phyloP scores from a whole-genome alignment of 2,329 filamentous ascomycete species.

The Exserohilum rostratum region DNA sequence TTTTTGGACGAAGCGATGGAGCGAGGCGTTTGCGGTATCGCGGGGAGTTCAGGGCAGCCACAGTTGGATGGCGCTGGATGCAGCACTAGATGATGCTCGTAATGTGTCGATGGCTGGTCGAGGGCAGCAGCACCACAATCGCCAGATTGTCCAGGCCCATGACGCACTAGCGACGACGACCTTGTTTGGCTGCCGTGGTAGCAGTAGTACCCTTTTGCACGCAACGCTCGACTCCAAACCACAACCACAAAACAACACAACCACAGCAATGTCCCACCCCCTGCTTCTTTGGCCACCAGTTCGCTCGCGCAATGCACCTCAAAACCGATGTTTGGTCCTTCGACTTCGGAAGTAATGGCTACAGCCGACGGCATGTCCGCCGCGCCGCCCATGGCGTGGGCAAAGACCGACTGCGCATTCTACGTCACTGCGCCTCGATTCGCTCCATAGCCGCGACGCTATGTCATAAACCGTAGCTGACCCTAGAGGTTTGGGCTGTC shows the following conservation, averaged over 20 bases:
- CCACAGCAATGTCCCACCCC: too few species aligned
- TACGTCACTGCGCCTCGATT: slow-evolving; percentile 25
- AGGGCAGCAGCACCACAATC: slow-evolving; percentile 3
- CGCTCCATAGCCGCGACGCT: slow-evolving; percentile 20
- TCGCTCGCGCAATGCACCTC: slow-evolving; percentile 3
- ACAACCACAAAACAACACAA: neutral
- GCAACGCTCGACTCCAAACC: neutral
- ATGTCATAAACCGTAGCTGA: slow-evolving; percentile 38
- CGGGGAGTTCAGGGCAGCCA: neutral
- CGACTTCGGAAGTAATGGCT: slow-evolving; percentile 17
- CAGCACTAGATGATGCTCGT: neutral
- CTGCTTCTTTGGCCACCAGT: too few species aligned
- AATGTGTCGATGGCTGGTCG: neutral
- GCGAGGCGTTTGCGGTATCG: neutral
- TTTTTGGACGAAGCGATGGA: slow-evolving; percentile 2
- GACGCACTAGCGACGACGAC: too few species aligned
- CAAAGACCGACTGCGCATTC: slow-evolving; percentile 27
- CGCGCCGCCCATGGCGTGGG: slow-evolving; percentile 10
- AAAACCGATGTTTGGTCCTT: slow-evolving; percentile 5
- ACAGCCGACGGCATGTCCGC: slow-evolving; percentile 12
- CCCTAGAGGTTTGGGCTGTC: slow-evolving; percentile 26
- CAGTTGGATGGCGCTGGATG: neutral
- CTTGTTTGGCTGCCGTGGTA: too few species aligned
- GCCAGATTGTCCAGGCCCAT: neutral
- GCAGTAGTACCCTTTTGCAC: too few species aligned